These are phyloP conservation scores for Cordyceps pruinosa DNA, from an alignment of 2,329 filamentous ascomycete species.

Conservation along the genomic window DNA sequence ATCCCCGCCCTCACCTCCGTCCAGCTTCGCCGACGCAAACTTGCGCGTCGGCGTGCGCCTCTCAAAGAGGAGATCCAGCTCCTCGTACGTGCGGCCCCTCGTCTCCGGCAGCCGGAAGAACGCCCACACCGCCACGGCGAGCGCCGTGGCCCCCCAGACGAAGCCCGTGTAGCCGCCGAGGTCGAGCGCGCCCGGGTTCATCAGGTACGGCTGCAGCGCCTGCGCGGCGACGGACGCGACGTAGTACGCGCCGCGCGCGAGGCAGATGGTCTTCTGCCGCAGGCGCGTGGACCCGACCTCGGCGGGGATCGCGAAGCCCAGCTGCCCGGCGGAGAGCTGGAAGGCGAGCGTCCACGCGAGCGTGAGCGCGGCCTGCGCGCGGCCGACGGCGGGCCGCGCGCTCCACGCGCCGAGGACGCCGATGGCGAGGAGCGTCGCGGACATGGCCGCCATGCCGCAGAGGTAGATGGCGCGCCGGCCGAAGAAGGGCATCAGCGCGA, in stretches of 20 bases:
- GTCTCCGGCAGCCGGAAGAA: conserved; percentile 23
- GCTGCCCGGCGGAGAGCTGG: conserved; percentile 33
- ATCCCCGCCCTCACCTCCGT: conserved; percentile 40
- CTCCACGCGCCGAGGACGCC: conserved; percentile 41
- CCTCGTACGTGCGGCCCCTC: conserved; percentile 21
- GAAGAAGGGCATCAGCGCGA: conserved; percentile 30
- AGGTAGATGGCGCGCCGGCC: conserved; percentile 38
- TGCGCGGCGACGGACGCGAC: conserved; percentile 18
- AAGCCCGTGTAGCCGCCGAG: conserved; percentile 35
- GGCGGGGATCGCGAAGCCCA: conserved; percentile 21
- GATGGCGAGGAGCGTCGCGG: conserved; percentile 33
- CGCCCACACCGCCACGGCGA: conserved; percentile 21
- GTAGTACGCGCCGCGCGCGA: conserved; percentile 23
- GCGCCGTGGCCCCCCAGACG: conserved; percentile 22
- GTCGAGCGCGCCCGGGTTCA: conserved; percentile 33
- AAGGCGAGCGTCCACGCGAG: conserved; percentile 39
- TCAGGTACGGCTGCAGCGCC: conserved; percentile 27
- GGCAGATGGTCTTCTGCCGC: conserved; percentile 26
- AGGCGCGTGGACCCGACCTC: conserved; percentile 26
- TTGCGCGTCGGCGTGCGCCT: conserved; percentile 11
- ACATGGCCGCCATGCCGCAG: conserved; percentile 33
- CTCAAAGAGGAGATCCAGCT: conserved; percentile 23
- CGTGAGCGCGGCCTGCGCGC: conserved; percentile 32
- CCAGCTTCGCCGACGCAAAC: conserved; percentile 39
- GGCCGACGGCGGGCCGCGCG: conserved; percentile 28